Conservation (phyloP, 139 green algal genomes). For the Chlamydomonas incerta region DNA sequence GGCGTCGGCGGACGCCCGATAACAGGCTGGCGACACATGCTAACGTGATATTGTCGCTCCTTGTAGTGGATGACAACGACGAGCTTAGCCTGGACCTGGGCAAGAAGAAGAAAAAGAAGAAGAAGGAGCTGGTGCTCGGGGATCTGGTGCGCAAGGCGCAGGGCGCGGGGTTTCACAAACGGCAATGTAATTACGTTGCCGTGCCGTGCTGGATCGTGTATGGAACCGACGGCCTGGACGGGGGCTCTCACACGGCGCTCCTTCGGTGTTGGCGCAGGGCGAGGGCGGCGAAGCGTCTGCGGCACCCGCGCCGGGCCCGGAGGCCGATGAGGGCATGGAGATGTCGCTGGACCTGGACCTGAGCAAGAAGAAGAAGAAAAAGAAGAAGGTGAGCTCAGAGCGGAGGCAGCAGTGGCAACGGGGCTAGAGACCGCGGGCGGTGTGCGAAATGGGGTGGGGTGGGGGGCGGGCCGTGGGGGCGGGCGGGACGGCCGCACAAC, state of each 20-base stretch:
- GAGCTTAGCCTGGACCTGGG: slow-evolving; percentile 64
- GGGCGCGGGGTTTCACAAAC: too few relatives aligned
- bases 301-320: not conserved
- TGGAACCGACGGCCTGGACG: too few relatives aligned
- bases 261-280: not conserved
- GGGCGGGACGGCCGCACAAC: too few relatives aligned
- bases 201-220: too few relatives aligned
- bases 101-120: slow-evolving; percentile 65
- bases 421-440: too few relatives aligned
- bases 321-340: slow-evolving; percentile 35
- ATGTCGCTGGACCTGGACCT: slow-evolving; percentile 51
- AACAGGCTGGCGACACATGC: too few relatives aligned
- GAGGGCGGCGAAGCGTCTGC: not conserved
- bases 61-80: slow-evolving; percentile 55
- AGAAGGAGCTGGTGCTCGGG: slow-evolving; percentile 1
- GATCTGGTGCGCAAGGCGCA: not conserved
- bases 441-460: not conserved
- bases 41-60: not conserved
- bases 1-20: not conserved
- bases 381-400: slow-evolving; percentile 67
- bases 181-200: too few relatives aligned
- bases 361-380: slow-evolving; percentile 89
- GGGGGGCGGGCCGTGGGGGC: too few relatives aligned
- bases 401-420: not conserved
- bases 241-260: too few relatives aligned